Percentiles rank a stretch among this genome's conserved stretches.
phyloP scores from a whole-genome alignment of 2,329 filamentous ascomycete genomes.

The Ceratocystis ficicola region DNA sequence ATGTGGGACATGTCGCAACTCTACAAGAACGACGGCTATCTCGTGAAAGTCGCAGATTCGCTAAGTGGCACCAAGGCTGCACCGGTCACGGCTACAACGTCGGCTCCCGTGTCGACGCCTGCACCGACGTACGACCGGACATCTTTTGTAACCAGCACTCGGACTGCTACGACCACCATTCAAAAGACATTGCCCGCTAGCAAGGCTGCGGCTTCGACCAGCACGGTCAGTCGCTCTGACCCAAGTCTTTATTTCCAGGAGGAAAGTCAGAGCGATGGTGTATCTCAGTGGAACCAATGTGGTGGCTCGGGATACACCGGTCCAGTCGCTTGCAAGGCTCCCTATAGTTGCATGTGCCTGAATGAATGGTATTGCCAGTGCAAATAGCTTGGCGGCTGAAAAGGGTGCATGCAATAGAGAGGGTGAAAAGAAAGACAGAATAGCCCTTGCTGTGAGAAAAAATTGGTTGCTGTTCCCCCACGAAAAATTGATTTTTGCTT shows the following conservation, averaged over 20 bases:
- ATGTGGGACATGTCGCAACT: conserved; percentile 36
- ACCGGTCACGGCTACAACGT: conserved; percentile 16
- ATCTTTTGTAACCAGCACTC: conserved; percentile 15
- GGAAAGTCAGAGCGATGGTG: not conserved
- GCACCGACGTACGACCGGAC: conserved; percentile 19
- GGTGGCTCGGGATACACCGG: conserved; percentile 24
- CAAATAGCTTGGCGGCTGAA: conserved; percentile 14
- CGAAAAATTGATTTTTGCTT: not conserved
- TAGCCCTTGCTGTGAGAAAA: not conserved
- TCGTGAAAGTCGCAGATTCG: conserved; percentile 34
- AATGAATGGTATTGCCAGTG: conserved; percentile 26
- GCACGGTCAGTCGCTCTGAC: not conserved
- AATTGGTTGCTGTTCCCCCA: not conserved
- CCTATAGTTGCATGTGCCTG: conserved; percentile 22
- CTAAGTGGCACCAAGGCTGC: conserved; percentile 25
- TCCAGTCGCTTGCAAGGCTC: conserved; percentile 22
- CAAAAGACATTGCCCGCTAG: not conserved
- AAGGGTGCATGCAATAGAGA: not conserved
- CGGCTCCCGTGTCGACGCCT: conserved; percentile 20
- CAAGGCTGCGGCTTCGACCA: not conserved
- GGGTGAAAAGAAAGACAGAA: not conserved
- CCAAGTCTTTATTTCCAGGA: not conserved
- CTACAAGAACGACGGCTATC: conserved; percentile 43
- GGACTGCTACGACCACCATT: conserved; percentile 15
- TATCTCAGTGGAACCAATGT: conserved; percentile 24